A percentile compares a stretch with the other conserved stretches of the same genome.
Conservation (phyloP, 768 basidiomycete species). For the Pulveroboletus sp. region DNA sequence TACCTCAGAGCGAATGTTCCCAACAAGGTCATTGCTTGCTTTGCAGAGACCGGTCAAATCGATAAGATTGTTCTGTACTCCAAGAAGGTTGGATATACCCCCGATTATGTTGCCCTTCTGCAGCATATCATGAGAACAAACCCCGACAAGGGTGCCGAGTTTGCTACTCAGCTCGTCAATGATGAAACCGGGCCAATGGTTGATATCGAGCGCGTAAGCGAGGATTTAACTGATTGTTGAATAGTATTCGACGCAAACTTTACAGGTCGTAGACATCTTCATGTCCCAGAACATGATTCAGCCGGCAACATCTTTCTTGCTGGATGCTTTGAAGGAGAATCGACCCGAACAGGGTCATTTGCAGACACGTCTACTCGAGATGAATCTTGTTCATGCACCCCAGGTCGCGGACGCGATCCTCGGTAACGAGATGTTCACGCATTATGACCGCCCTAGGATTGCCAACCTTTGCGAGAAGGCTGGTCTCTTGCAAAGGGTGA, state of each 20-base stretch:
- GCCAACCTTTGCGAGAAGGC: constrained; percentile 99
- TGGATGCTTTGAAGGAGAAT: constrained; percentile 98
- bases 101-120: constrained; percentile 87
- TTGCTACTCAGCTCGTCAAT: constrained; percentile 91
- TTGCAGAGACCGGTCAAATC: constrained; percentile 96
- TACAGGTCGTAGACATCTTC: constrained; percentile 93
- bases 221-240: background rate
- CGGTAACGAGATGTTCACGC: constrained; percentile 96
- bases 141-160: constrained; percentile 97
- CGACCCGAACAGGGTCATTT: constrained; percentile 93
- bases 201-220: constrained; percentile 81
- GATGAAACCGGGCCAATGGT: constrained; percentile 91
- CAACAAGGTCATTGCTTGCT: constrained; percentile 98
- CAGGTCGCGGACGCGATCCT: constrained; percentile 99
- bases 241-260: background rate
- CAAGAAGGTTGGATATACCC: constrained; percentile 92
- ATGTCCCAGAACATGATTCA: constrained; percentile 99
- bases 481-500: constrained; percentile 85
- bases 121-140: constrained; percentile 96
- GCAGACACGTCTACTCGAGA: constrained; percentile 94
- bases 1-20: constrained; percentile 97
- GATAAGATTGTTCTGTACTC: constrained; percentile 98
- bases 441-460: constrained; percentile 94
- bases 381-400: constrained; percentile 96
- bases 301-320: constrained; percentile 94